phyloP scores from a whole-genome alignment of 1,284 basidiomycete species.

The Sparassis latifolia region DNA sequence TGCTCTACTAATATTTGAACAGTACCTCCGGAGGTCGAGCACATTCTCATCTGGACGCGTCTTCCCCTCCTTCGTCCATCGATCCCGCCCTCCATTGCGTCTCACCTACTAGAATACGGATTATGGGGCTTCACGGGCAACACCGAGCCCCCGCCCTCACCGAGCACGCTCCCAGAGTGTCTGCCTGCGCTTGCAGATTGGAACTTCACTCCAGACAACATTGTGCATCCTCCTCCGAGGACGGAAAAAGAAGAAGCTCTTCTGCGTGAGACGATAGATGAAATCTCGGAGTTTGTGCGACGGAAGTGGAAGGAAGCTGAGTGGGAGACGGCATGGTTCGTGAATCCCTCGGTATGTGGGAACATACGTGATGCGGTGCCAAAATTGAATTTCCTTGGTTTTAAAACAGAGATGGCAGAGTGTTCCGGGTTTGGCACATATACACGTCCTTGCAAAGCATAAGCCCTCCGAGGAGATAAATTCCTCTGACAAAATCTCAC shows the following conservation, averaged over 20 bases:
- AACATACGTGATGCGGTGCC: no score
- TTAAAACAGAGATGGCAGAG: no score
- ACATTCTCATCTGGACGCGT: slow-evolving; percentile 70
- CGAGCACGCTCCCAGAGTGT: slow-evolving; percentile 48
- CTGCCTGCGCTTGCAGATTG: slow-evolving; percentile 61
- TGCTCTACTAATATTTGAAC: background rate
- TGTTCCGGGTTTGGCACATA: no score
- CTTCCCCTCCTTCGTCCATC: slow-evolving; percentile 57
- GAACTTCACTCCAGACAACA: slow-evolving; percentile 55
- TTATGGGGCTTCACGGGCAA: slow-evolving; percentile 74
- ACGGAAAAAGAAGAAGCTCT: slow-evolving; percentile 46
- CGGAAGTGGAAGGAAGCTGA: slow-evolving; percentile 55
- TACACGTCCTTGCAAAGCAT: no score
- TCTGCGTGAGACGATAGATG: slow-evolving; percentile 43
- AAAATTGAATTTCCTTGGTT: no score
- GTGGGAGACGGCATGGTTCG: slow-evolving; percentile 67
- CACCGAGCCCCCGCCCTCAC: slow-evolving; percentile 51
- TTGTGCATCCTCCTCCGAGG: slow-evolving; percentile 43
- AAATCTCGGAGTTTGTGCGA: slow-evolving; percentile 57
- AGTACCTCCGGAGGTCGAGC: slow-evolving; percentile 72
- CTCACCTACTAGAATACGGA: slow-evolving; percentile 60
- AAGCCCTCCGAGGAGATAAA: no score
- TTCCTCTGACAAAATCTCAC: no score
- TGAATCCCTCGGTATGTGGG: no score
- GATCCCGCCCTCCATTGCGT: slow-evolving; percentile 35